A percentile compares a stretch with the other conserved stretches of the same genome.
Evolutionary conservation across 2,329 filamentous ascomycete species (phyloP).

Genomic region (Aplosporella prunicola): DNA sequence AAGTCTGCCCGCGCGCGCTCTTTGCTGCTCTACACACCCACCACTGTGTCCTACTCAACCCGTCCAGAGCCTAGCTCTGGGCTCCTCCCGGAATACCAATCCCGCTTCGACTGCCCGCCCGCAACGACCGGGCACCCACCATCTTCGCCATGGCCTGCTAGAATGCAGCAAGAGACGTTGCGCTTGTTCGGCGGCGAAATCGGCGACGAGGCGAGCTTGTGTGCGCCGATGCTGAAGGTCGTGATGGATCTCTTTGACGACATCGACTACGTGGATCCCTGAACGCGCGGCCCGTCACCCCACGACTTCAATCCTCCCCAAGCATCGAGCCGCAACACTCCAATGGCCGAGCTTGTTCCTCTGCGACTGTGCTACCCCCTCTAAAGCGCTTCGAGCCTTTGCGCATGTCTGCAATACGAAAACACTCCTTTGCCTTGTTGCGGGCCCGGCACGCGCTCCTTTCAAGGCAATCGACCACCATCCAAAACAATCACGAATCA

Average conservation of each 20-base stretch:
- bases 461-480: not conserved
- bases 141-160: conserved; percentile 28
- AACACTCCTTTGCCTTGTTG: too few relatives aligned
- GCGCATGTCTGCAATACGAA: too few relatives aligned
- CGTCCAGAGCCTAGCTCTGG: too few relatives aligned
- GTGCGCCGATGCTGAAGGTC: conserved; percentile 38
- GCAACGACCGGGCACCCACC: conserved; percentile 28
- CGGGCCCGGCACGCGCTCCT: not conserved
- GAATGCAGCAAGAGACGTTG: conserved; percentile 25
- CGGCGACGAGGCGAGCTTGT: conserved; percentile 33
- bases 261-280: conserved; percentile 37
- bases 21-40: conserved; percentile 16
- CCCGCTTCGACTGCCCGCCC: too few relatives aligned
- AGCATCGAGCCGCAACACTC: not conserved
- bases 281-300: conserved; percentile 4
- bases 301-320: not conserved
- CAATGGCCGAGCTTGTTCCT: too few relatives aligned
- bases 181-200: conserved; percentile 36
- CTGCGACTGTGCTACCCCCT: too few relatives aligned
- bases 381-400: conserved; percentile 1
- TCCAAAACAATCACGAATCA: not conserved
- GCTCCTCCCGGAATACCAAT: too few relatives aligned
- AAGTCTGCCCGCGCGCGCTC: conserved; percentile 15
- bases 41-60: conserved; percentile 15
- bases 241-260: conserved; percentile 36